Base-by-base conservation (phyloP, 2,329 filamentous ascomycete species). In the Huntiella bhutanensis region DNA sequence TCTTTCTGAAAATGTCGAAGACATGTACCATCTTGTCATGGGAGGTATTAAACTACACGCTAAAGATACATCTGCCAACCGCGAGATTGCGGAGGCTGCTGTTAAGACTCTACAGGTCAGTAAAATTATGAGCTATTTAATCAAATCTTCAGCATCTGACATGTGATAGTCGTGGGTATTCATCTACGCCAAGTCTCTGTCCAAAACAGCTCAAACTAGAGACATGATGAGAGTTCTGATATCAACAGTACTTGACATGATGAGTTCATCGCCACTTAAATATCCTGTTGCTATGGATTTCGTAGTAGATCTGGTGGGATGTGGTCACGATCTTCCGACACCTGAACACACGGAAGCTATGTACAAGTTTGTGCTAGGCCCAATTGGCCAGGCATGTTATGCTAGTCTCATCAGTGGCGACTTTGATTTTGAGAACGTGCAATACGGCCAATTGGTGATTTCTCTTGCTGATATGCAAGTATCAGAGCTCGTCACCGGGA, bases 381-480 rank as follows among this genome's bases (percentile, higher is more conserved):
- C 67, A 7, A 79, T 75, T 73, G 73, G 74, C 3, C 64, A 67
- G 37, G 59, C 67, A 32, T 67, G 69, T 41, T 75, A 81, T 51
- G 60, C 67, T 42, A 61, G 62, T 41, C 60, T 82, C 2, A 53
- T 76, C 10, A 62, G 67, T 10, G 75, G 73, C 5, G 74, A 81
- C 47, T 73, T 72, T 43, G 73, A 77, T 8, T 76, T 76, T 49
- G 75, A 80, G 38, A 69, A 69, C 4, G 58, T 76, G n/a, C 71
- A 75, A 45, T 81, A 81, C 53, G 77, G 75, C 1, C 67, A 76
- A 43, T 64, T 86, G 11, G 64, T 84, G 53, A 62, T 85, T 4
- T 73, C 79, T 0, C 82, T 80, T 55, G 80, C 75, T 3, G 77
- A 82, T 54, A 73, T 76, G 7, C 77, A 69, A 49, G 67, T 78